phyloP scores from a whole-genome alignment of 2,329 filamentous ascomycete genomes.

The Coccinonectria pachysandricola region DNA sequence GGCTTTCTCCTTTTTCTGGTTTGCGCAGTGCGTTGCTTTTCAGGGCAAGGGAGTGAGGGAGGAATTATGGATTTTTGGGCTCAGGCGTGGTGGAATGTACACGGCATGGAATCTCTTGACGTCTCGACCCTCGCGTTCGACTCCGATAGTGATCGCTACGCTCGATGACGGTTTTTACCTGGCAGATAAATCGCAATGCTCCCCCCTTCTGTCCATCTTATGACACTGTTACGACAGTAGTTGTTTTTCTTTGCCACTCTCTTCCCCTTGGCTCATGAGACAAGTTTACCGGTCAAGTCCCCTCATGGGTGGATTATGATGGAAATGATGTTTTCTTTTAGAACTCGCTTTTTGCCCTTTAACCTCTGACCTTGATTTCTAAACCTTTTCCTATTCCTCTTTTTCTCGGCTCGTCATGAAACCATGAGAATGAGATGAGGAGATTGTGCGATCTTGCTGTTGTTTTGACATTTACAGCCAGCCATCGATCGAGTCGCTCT shows the following conservation, averaged over 20 bases:
- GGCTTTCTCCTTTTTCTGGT: conserved; percentile 21
- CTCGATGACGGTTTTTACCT: conserved; percentile 18
- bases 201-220: conserved; percentile 9
- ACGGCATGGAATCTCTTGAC: conserved; percentile 26
- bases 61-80: conserved; percentile 27
- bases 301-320: conserved; percentile 18
- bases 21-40: conserved; percentile 26
- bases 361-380: conserved; percentile 6
- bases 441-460: too few species aligned
- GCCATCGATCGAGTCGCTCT: too few species aligned
- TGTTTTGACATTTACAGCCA: too few species aligned
- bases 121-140: conserved; percentile 20
- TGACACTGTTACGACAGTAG: too few species aligned
- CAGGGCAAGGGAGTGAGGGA: conserved; percentile 24
- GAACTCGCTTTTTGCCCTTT: conserved; percentile 7
- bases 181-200: conserved; percentile 22
- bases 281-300: conserved; percentile 7
- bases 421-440: too few species aligned
- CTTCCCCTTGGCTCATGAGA: too few species aligned
- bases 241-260: too few species aligned
- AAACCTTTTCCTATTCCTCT: too few species aligned
- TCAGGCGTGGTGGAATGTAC: conserved; percentile 27
- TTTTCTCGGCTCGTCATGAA: conserved; percentile 13
- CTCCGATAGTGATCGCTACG: conserved; percentile 13
- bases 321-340: conserved; percentile 22